Base-by-base conservation (phyloP, 352 stramenopile genomes). In the Albugo laibachii region DNA sequence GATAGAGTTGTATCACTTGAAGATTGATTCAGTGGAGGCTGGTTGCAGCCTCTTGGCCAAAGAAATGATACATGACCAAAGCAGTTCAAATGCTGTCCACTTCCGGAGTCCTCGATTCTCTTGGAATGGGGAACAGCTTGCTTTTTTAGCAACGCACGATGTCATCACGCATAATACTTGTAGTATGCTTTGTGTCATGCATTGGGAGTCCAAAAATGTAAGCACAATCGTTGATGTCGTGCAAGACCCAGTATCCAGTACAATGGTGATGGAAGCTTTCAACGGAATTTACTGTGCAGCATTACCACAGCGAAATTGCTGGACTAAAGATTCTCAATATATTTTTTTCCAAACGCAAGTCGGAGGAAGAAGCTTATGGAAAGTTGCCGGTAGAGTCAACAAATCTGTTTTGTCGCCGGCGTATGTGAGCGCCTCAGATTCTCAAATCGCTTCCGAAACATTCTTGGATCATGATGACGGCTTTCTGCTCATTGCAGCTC, bases 311-410 rank as follows among this genome's bases (percentile, higher is more conserved):
- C 47, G 57, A 40, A 70, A 66, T 13, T 69, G 63, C 4, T 87
- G 75, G 75, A 78, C 69, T 1, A 39, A 48, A 10, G 69, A 87
- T 47, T 45, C 61, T 2, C 62, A 68, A 34, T 66, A 54, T 49
- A 63, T 87, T 41, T 80, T 78, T 46, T 69, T 84, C 24, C 63
- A 69, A 49, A 78, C 71, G n/a, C 69, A 80, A 36, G 58, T 87
- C 18, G 75, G 71, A 11, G 66, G 68, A 50, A 69, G 75, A 21
- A 42, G 51, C 19, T 20, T 84, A 6, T 87, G 75, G 75, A 87
- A 84, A 53, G 69, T 69, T 38, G 66, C 83, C 6, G 56, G 82
- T 19, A 69, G 83, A 1, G 51, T 50, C 3, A 73, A 61, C 13
- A 69, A 72, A 43, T 36, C 34, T 2, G 52, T 87, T 14, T 40